These are phyloP conservation scores for Bryoerythrophyllum caledonicum DNA, from an alignment of 225 moss, liverwort and hornwort species.

Conservation along the genomic window DNA sequence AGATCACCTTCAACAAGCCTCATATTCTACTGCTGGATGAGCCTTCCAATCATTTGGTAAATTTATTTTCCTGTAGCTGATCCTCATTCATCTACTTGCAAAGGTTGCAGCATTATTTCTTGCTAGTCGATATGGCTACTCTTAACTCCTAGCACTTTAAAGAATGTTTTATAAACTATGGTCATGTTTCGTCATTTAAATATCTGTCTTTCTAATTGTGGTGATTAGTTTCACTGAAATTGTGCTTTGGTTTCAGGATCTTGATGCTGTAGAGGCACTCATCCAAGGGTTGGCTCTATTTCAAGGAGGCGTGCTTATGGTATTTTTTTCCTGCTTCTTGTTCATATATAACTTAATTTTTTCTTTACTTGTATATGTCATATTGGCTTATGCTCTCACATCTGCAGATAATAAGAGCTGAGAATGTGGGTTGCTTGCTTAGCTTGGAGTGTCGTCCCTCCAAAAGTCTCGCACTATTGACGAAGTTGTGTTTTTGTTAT, in stretches of 20 bases:
- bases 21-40: slow-evolving; percentile 96
- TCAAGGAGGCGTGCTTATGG: slow-evolving; percentile 99
- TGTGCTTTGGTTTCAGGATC: slow-evolving; percentile 58
- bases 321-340: slow-evolving; percentile 32
- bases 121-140: too few relatives aligned
- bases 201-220: too few relatives aligned
- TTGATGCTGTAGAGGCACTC: slow-evolving; percentile 98
- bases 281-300: slow-evolving; percentile 90
- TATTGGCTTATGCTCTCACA: neutral
- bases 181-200: too few relatives aligned
- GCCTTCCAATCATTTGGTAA: slow-evolving; percentile 96
- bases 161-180: too few relatives aligned
- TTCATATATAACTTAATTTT: neutral
- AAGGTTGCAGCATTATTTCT: too few relatives aligned
- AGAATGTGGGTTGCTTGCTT: neutral
- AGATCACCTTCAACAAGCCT: slow-evolving; percentile 98
- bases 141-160: too few relatives aligned
- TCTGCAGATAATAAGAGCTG: neutral
- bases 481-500: slow-evolving; percentile 2
- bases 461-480: slow-evolving; percentile 11
- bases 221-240: too few relatives aligned
- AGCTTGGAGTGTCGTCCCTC: too few relatives aligned
- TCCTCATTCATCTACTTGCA: too few relatives aligned
- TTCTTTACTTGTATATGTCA: neutral
- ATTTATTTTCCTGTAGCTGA: neutral